Base-by-base conservation (phyloP, 345 rosid genomes). In the Sonneratia caseolaris region DNA sequence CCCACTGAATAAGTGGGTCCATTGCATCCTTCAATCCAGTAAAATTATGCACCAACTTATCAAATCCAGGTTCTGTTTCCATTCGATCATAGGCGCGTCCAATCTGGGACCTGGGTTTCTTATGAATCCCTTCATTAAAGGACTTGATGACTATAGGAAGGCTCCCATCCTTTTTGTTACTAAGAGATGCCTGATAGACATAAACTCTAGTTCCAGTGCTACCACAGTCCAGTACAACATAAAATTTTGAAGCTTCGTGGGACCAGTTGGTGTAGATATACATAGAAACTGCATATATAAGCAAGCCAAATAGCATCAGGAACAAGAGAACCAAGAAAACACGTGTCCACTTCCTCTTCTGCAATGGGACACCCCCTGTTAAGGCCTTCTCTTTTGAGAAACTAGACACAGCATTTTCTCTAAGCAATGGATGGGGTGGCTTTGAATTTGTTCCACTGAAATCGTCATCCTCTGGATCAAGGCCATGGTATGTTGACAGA, bases 11-110 rank as follows among this genome's bases (percentile, higher is more conserved):
- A 64, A 92, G 99, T 19, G 99, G 99, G 64, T 90, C 84, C 70
- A 92, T 80, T 8, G 94, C 99, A 68, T 79, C 81, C 72, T 80
- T 89, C 82, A 95, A 76, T 55, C 98, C 98, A 51, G 97, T 79
- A 70, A 82, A 82, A 72, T 92, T 89, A 68, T 72, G 91, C 70
- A 90, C 97, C 76, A 95, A 85, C 79, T 86, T 86, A 76, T 90
- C 94, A 62, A 95, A 80, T 45, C 99, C 99, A 24, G 99, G 99
- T 72, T 95, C 99, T 15, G 99, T 92, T 80, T 95, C 99, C 97
- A 92, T 90, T 72, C 99, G 81, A 75, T 95, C 96, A 79, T 95
- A 95, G 42, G 98, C 98, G 73, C 96, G 96, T 40, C 99, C 99
- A 66, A 81, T 85, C 72, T 78, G 85, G 66, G 75, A 77, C 55